phyloP scores from a whole-genome alignment of 2,329 filamentous ascomycete species.

The Chaetomiaceae sp. region DNA sequence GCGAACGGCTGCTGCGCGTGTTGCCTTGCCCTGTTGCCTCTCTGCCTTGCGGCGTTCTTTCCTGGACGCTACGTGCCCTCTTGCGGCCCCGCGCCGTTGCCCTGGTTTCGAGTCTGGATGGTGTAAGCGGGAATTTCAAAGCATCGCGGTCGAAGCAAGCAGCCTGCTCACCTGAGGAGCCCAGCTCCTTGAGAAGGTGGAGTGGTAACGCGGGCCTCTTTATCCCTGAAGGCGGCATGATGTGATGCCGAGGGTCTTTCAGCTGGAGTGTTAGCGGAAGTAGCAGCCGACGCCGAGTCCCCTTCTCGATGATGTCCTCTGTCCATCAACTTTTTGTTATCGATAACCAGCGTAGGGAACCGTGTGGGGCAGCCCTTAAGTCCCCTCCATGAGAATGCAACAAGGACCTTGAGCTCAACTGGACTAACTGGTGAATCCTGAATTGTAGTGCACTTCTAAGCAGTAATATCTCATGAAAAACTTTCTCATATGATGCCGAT shows the following conservation, averaged over 20 bases:
- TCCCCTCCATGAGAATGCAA: no score
- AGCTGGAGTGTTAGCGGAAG: no score
- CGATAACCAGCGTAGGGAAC: no score
- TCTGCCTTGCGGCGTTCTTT: constrained; percentile 65
- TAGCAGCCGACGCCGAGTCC: no score
- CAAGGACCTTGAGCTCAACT: no score
- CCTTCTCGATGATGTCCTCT: no score
- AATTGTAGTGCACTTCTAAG: no score
- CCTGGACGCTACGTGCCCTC: constrained; percentile 31
- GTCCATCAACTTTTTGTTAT: constrained; percentile 17
- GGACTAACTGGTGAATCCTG: no score
- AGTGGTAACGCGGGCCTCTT: constrained; percentile 39
- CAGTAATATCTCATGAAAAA: no score
- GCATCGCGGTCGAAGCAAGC: neutral
- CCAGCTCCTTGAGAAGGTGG: constrained; percentile 40
- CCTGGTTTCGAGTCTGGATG: constrained; percentile 23
- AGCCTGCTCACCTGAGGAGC: constrained; percentile 17
- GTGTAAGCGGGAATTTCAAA: constrained; percentile 26
- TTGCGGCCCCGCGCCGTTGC: constrained; percentile 6
- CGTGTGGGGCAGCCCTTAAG: neutral
- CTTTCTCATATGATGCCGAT: no score
- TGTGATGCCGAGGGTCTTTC: no score
- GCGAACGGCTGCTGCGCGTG: constrained; percentile 26
- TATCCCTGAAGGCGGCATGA: constrained; percentile 27
- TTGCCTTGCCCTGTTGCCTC: constrained; percentile 53